phyloP scores from a whole-genome alignment of 2,329 filamentous ascomycete species.

The Drechslerella coelobrocha region DNA sequence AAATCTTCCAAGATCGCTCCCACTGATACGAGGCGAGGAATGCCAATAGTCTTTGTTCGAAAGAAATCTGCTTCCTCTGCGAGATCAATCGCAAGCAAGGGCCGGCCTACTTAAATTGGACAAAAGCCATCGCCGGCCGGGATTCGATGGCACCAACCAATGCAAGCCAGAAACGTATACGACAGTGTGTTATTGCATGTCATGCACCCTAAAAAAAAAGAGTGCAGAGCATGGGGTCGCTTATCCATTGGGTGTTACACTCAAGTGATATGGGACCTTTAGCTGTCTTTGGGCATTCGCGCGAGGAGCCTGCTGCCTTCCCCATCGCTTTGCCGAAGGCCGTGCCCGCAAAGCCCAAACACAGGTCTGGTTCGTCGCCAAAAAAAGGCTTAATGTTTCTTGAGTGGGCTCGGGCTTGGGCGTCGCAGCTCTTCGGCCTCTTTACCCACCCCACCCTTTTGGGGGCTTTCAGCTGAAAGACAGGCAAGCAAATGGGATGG shows the following conservation, averaged over 20 bases:
- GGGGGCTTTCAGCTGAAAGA: conserved; percentile 14
- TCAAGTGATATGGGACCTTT: conserved; percentile 13
- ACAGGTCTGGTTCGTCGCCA: conserved; percentile 1
- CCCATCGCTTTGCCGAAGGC: conserved; percentile 34
- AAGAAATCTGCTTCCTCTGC: conserved; percentile 4
- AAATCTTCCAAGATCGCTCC: conserved; percentile 13
- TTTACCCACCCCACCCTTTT: conserved; percentile 44
- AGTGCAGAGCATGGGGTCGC: conserved; percentile 31
- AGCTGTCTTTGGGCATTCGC: conserved; percentile 26
- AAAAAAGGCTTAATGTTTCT: conserved; percentile 3
- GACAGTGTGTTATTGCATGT: conserved; percentile 38
- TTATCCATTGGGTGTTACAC: conserved; percentile 44
- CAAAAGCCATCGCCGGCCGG: conserved; percentile 35
- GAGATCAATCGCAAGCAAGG: conserved; percentile 32
- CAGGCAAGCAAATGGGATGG: not conserved
- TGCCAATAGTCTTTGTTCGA: conserved; percentile 16
- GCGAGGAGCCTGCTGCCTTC: conserved; percentile 46
- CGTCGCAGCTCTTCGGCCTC: not conserved
- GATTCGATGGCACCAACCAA: conserved; percentile 43
- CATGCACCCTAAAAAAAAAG: conserved; percentile 27
- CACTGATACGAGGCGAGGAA: conserved; percentile 18
- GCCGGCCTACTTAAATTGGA: conserved; percentile 47
- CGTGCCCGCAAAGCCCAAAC: not conserved
- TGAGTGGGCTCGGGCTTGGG: not conserved
- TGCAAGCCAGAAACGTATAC: conserved; percentile 50